A percentile compares a stretch with the other conserved stretches of the same genome.
phyloP scores from a whole-genome alignment of 169 alveolate genomes.

The Babesia sp. region DNA sequence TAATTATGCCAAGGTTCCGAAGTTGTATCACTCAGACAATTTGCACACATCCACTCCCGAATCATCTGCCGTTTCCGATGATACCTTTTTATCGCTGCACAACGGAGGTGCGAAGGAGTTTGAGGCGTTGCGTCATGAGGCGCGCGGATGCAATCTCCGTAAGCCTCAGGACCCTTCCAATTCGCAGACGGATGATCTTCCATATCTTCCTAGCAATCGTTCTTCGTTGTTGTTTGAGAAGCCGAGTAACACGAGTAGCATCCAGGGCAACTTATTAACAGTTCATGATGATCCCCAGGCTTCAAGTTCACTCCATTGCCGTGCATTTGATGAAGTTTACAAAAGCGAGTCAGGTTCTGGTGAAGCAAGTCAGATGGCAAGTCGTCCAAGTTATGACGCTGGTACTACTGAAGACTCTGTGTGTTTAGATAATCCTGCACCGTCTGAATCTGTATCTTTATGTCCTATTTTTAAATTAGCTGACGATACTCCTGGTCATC shows the following conservation, averaged over 20 bases:
- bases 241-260: neutral
- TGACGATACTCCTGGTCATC: conserved; percentile 30
- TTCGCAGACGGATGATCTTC: conserved; percentile 9
- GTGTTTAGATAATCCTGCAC: neutral
- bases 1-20: conserved; percentile 1
- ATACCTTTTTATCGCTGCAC: conserved; percentile 32
- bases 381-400: neutral
- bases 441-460: neutral
- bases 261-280: neutral
- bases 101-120: conserved; percentile 51
- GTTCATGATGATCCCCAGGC: neutral
- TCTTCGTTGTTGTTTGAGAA: neutral
- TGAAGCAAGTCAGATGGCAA: neutral
- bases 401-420: neutral
- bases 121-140: conserved; percentile 26
- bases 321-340: neutral
- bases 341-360: neutral
- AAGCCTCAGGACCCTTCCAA: neutral
- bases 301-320: neutral
- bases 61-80: neutral
- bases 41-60: neutral
- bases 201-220: conserved; percentile 1
- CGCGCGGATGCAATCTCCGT: conserved; percentile 36
- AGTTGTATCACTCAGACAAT: neutral
- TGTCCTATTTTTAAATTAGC: conserved; percentile 22